phyloP scores from a whole-genome alignment of 2,329 filamentous ascomycete species.

The Aspergillus chevalieri region DNA sequence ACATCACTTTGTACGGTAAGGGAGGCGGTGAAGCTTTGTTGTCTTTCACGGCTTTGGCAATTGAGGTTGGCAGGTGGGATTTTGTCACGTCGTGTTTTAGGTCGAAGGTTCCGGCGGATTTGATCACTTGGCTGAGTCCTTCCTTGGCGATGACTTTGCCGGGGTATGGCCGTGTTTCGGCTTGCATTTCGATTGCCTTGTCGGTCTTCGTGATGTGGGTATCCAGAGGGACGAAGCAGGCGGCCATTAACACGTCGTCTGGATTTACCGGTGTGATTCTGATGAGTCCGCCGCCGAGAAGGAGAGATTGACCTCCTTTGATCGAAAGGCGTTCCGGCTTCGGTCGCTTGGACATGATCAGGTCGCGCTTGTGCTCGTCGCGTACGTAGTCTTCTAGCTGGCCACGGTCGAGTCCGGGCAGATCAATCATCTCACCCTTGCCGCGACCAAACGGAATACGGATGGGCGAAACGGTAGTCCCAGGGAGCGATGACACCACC shows the following conservation, averaged over 20 bases:
- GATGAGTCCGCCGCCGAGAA: slow-evolving; percentile 80
- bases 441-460: slow-evolving; percentile 82
- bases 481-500: slow-evolving; percentile 75
- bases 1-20: slow-evolving; percentile 73
- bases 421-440: slow-evolving; percentile 84
- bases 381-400: slow-evolving; percentile 66
- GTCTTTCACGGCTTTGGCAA: slow-evolving; percentile 58
- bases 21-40: slow-evolving; percentile 46
- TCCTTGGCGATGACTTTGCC: slow-evolving; percentile 60
- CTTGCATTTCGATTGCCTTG: slow-evolving; percentile 71
- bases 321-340: slow-evolving; percentile 67
- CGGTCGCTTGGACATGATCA: slow-evolving; percentile 74
- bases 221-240: slow-evolving; percentile 75
- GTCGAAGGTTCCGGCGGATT: slow-evolving; percentile 66
- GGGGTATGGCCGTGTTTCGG: slow-evolving; percentile 53
- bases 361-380: slow-evolving; percentile 56
- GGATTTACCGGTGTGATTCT: slow-evolving; percentile 71
- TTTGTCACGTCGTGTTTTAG: slow-evolving; percentile 80
- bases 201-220: slow-evolving; percentile 71
- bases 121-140: slow-evolving; percentile 53
- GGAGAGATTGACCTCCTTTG: slow-evolving; percentile 69
- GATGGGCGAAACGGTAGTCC: slow-evolving; percentile 92
- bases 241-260: slow-evolving; percentile 65
- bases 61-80: slow-evolving; percentile 66
- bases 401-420: slow-evolving; percentile 75